Percentiles rank a stretch among this genome's conserved stretches.
phyloP scores from a whole-genome alignment of 2,329 filamentous ascomycete genomes.

The Pseudogymnoascus sp. region DNA sequence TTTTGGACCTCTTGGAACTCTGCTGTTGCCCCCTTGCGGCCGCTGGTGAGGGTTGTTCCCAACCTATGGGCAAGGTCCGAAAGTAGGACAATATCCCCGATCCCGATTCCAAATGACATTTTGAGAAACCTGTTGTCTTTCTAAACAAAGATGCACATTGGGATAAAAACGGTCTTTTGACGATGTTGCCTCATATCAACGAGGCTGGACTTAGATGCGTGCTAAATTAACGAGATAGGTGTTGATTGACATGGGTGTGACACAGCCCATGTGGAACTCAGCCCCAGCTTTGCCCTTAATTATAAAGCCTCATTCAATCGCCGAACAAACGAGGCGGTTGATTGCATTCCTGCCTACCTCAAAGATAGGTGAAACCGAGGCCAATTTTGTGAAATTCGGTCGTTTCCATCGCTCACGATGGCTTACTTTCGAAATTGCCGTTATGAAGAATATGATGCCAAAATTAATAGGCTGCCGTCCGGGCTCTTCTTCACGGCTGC shows the following conservation, averaged over 20 bases:
- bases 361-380: background rate
- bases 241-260: background rate
- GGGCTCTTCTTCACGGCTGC: background rate
- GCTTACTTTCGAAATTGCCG: background rate
- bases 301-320: background rate
- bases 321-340: background rate
- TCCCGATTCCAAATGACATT: constrained; percentile 10
- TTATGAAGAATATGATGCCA: background rate
- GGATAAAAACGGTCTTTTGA: background rate
- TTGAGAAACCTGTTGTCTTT: background rate
- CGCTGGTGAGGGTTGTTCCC: background rate
- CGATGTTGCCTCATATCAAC: background rate
- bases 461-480: background rate
- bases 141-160: background rate
- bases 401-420: background rate
- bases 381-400: background rate
- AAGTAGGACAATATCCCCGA: constrained; percentile 8
- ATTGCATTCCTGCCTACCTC: background rate
- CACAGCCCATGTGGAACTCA: background rate
- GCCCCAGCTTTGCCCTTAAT: background rate
- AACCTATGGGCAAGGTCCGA: background rate
- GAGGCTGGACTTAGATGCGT: background rate
- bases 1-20: constrained; percentile 12
- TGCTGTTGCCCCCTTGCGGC: background rate
- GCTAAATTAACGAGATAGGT: background rate